Evolutionary conservation across 768 basidiomycete species (phyloP).

Genomic region (Gymnopilus junonius): DNA sequence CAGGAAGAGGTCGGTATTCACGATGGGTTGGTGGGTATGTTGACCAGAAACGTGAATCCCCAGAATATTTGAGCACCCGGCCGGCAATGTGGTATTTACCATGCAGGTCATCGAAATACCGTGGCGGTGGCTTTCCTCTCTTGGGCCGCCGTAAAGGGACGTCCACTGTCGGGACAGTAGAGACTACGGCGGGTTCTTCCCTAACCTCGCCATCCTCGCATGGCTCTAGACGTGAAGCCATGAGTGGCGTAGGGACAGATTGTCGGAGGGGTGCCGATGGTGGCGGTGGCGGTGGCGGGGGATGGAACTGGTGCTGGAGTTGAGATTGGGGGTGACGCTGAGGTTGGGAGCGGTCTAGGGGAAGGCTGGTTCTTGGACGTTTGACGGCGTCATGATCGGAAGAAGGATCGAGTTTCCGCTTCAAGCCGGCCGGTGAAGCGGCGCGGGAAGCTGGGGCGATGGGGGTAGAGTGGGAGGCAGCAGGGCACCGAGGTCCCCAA

Average conservation of each 20-base stretch:
- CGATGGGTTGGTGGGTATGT: slow-evolving; percentile 67
- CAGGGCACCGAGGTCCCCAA: slow-evolving; percentile 44
- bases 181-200: slow-evolving; percentile 44
- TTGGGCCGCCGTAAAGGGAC: slow-evolving; percentile 72
- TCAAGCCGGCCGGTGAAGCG: slow-evolving; percentile 48
- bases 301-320: slow-evolving; percentile 17
- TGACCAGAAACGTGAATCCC: slow-evolving; percentile 79
- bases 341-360: slow-evolving; percentile 30
- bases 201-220: slow-evolving; percentile 59
- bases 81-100: slow-evolving; percentile 73
- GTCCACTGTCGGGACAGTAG: slow-evolving; percentile 30
- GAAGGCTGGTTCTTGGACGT: slow-evolving; percentile 45
- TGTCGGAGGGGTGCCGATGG: slow-evolving; percentile 30
- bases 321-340: slow-evolving; percentile 34
- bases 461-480: slow-evolving; percentile 53
- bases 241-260: slow-evolving; percentile 24
- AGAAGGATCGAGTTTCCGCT: slow-evolving; percentile 50
- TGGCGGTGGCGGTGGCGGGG: slow-evolving; percentile 25
- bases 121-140: slow-evolving; percentile 52
- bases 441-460: slow-evolving; percentile 57
- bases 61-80: slow-evolving; percentile 82
- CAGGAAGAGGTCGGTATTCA: slow-evolving; percentile 63
- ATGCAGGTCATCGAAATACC: slow-evolving; percentile 64
- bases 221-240: slow-evolving; percentile 43
- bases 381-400: slow-evolving; percentile 48